Evolutionary conservation across 129 eudicot species (phyloP).

Genomic region (Pittosporum tobira): DNA sequence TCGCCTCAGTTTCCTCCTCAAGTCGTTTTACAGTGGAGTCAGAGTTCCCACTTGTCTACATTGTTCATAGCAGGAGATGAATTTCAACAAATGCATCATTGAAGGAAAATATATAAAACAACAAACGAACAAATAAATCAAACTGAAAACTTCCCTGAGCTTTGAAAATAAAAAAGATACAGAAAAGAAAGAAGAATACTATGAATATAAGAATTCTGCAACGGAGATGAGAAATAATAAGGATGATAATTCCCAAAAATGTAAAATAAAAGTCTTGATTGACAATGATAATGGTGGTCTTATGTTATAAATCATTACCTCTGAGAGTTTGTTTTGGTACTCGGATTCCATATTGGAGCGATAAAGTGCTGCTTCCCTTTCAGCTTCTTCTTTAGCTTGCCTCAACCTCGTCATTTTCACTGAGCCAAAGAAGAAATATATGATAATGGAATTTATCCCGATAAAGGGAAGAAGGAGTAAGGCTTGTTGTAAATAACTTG

Average conservation of each 20-base stretch:
- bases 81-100: too few relatives aligned
- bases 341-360: slow-evolving; percentile 40
- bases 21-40: slow-evolving; percentile 10
- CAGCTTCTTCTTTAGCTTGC: slow-evolving; percentile 61
- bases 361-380: slow-evolving; percentile 30
- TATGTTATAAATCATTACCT: slow-evolving; percentile 13
- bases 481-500: neutral
- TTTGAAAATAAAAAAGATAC: too few relatives aligned
- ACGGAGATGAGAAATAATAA: neutral
- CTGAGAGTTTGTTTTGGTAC: slow-evolving; percentile 32
- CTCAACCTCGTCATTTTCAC: slow-evolving; percentile 38
- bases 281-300: neutral
- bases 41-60: slow-evolving; percentile 13
- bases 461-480: neutral
- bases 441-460: neutral
- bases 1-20: slow-evolving; percentile 2
- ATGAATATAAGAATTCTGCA: neutral
- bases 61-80: neutral
- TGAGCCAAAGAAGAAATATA: neutral
- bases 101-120: too few relatives aligned
- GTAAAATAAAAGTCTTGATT: neutral
- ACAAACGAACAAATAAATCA: too few relatives aligned
- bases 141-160: too few relatives aligned
- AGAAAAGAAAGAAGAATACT: too few relatives aligned
- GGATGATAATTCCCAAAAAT: neutral